These are phyloP conservation scores for Chaetoceros tenuissimus DNA, from an alignment of 108 stramenopile genomes.

Conservation along the genomic window DNA sequence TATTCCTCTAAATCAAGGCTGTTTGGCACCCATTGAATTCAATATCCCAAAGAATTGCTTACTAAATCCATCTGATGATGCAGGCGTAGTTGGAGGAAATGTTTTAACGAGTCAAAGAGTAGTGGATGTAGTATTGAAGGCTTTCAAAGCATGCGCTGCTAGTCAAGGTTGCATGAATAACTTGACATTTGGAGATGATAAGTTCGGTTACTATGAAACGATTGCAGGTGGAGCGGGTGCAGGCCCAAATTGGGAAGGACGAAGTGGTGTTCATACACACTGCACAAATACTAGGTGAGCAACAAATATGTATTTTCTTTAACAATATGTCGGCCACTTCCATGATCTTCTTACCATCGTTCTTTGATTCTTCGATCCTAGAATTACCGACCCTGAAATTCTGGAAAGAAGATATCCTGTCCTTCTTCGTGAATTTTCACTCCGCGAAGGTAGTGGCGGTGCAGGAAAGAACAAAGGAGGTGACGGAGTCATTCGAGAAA, in stretches of 20 bases:
- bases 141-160: constrained; percentile 96
- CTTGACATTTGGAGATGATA: constrained; percentile 94
- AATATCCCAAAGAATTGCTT: constrained; percentile 78
- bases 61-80: constrained; percentile 87
- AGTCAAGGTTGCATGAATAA: constrained; percentile 99
- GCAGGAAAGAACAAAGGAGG: constrained; percentile 84
- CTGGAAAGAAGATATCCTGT: constrained; percentile 94
- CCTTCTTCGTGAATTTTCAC: constrained; percentile 78
- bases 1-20: constrained; percentile 98
- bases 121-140: constrained; percentile 94
- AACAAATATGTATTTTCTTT: too few species aligned
- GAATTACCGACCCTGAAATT: constrained; percentile 98
- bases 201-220: constrained; percentile 98
- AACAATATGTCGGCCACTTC: too few species aligned
- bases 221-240: constrained; percentile 99
- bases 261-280: constrained; percentile 95
- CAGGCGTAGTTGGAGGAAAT: constrained; percentile 98
- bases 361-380: too few species aligned
- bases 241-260: constrained; percentile 94
- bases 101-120: constrained; percentile 97
- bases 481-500: constrained; percentile 89
- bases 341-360: too few species aligned
- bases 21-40: constrained; percentile 89
- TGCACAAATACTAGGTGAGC: constrained; percentile 99
- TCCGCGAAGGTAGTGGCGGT: constrained; percentile 92